phyloP scores from a whole-genome alignment of 2,329 filamentous ascomycete genomes.

The Ophiosphaerella narmari region DNA sequence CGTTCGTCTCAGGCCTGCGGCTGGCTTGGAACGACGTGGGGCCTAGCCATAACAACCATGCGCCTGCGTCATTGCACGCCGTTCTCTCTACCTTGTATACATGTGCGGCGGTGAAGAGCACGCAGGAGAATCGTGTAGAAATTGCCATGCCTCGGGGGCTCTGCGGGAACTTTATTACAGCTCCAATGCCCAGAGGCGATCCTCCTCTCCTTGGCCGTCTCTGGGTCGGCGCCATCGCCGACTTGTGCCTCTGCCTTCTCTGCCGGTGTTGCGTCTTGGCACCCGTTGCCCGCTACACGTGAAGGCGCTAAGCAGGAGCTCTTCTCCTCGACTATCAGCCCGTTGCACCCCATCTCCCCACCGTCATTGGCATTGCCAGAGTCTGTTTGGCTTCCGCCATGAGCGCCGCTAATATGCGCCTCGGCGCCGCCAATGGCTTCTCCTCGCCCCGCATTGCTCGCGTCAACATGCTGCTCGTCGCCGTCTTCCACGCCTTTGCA shows the following conservation, averaged over 20 bases:
- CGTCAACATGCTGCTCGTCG: slow-evolving; percentile 32
- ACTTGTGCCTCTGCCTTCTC: slow-evolving; percentile 3
- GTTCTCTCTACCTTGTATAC: no score
- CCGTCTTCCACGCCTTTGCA: slow-evolving; percentile 37
- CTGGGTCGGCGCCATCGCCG: no score
- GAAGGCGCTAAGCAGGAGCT: slow-evolving; percentile 1
- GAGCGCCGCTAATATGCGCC: slow-evolving; percentile 27
- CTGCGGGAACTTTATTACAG: no score
- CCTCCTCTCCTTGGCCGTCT: no score
- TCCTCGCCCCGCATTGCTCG: slow-evolving; percentile 24
- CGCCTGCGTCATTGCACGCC: not conserved
- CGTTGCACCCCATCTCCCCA: slow-evolving; percentile 12
- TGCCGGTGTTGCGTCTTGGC: slow-evolving; percentile 1
- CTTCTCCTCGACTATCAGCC: slow-evolving; percentile 9
- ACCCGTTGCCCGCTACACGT: not conserved
- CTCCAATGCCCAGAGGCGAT: no score
- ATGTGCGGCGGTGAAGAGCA: no score
- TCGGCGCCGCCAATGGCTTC: slow-evolving; percentile 35
- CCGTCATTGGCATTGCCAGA: slow-evolving; percentile 14
- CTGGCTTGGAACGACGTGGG: slow-evolving; percentile 1
- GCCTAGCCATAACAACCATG: not conserved
- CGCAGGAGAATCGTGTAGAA: no score
- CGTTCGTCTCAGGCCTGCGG: not conserved
- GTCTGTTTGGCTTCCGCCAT: slow-evolving; percentile 34
- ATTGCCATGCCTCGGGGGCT: no score